Conservation (phyloP, 192 early-diverging fungal genomes). For the Ambispora gerdemannii region DNA sequence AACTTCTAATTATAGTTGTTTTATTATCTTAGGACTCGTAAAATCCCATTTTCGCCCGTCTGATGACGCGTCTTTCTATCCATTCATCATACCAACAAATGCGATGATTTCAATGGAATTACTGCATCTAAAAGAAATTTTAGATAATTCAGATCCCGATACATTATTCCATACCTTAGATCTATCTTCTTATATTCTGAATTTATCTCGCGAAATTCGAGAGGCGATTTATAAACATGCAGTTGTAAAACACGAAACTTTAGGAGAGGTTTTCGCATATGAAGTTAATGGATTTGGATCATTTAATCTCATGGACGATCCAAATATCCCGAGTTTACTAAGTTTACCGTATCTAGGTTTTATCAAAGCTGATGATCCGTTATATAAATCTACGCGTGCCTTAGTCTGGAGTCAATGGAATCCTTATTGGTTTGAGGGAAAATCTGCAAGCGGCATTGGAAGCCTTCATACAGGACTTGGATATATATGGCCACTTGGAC, state of each 20-base stretch:
- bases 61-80: slow-evolving; percentile 57
- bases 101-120: slow-evolving; percentile 62
- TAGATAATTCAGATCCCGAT: slow-evolving; percentile 33
- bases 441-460: background rate
- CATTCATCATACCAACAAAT: slow-evolving; percentile 61
- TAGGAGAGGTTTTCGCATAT: slow-evolving; percentile 61
- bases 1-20: slow-evolving; percentile 13
- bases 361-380: slow-evolving; percentile 41
- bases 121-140: slow-evolving; percentile 39
- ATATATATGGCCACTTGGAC: slow-evolving; percentile 11
- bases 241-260: slow-evolving; percentile 46
- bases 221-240: slow-evolving; percentile 51
- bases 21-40: slow-evolving; percentile 42
- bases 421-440: slow-evolving; percentile 56
- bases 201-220: slow-evolving; percentile 48
- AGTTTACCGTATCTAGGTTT: slow-evolving; percentile 63
- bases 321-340: slow-evolving; percentile 62
- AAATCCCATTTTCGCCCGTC: slow-evolving; percentile 54
- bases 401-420: slow-evolving; percentile 59
- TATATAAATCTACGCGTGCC: slow-evolving; percentile 56
- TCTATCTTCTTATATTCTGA: slow-evolving; percentile 35
- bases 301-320: slow-evolving; percentile 64
- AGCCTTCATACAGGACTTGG: slow-evolving; percentile 15
- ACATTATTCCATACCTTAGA: too few species aligned
- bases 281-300: slow-evolving; percentile 73